These are phyloP conservation scores for Breynia disticha DNA, from an alignment of 441 rosid species.

Conservation along the genomic window DNA sequence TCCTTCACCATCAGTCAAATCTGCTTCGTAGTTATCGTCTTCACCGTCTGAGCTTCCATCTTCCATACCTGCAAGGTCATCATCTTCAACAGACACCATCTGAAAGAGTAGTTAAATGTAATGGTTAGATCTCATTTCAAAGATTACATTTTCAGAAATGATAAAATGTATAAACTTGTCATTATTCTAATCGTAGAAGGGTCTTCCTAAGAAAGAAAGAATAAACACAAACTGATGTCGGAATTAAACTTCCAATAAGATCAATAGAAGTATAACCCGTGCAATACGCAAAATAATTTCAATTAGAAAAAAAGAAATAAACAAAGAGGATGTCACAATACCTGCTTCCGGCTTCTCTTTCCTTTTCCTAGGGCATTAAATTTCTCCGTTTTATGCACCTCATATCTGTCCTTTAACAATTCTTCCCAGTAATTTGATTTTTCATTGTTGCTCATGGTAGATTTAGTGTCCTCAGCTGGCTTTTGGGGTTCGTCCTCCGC, in stretches of 20 bases:
- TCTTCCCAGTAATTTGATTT: conserved; percentile 90
- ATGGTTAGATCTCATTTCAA: conserved; percentile 8
- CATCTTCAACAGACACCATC: conserved; percentile 98
- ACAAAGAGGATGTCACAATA: conserved; percentile 10
- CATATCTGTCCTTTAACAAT: conserved; percentile 67
- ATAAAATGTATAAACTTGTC: not conserved
- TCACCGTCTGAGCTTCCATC: conserved; percentile 93
- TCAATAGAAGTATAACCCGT: too few species aligned
- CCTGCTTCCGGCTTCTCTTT: conserved; percentile 95
- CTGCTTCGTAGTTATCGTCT: conserved; percentile 96
- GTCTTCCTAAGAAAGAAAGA: not conserved
- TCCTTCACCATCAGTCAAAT: conserved; percentile 74
- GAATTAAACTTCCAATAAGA: not conserved
- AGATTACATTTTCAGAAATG: not conserved
- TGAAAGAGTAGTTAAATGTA: conserved; percentile 23
- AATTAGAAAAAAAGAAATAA: too few species aligned
- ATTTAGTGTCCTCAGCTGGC: conserved; percentile 46
- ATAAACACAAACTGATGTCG: conserved; percentile 1
- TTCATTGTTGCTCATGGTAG: conserved; percentile 45
- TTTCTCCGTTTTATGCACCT: conserved; percentile 76
- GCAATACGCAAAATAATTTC: too few species aligned
- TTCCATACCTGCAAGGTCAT: conserved; percentile 98
- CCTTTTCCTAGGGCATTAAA: conserved; percentile 82
- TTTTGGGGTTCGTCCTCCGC: conserved; percentile 59
- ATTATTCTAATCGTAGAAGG: conserved; percentile 1